phyloP scores from a whole-genome alignment of 768 basidiomycete genomes.

The Mycena haematopus region DNA sequence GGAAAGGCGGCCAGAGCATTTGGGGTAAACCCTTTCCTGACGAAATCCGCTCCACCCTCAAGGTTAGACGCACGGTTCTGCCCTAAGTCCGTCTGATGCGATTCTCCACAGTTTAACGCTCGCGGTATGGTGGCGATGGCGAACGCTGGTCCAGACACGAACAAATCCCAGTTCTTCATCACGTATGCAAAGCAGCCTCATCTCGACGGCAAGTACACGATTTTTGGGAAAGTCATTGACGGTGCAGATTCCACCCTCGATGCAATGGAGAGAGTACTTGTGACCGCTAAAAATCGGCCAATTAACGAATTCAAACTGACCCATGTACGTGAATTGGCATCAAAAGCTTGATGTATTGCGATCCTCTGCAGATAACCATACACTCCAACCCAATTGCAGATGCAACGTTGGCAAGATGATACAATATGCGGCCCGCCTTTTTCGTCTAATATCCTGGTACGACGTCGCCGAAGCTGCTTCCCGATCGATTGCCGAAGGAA shows the following conservation, averaged over 20 bases:
- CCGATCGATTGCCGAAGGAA: not conserved
- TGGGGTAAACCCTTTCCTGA: constrained; percentile 94
- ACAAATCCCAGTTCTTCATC: constrained; percentile 91
- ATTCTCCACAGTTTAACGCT: constrained; percentile 80
- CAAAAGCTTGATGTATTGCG: not conserved
- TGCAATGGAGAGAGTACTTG: constrained; percentile 90
- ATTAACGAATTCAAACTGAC: constrained; percentile 83
- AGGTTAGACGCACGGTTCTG: constrained; percentile 54
- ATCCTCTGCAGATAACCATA: constrained; percentile 67
- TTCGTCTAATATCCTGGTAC: not conserved
- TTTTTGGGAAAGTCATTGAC: constrained; percentile 98
- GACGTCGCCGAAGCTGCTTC: not conserved
- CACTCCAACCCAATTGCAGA: constrained; percentile 97
- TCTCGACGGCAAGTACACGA: constrained; percentile 93
- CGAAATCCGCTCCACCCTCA: constrained; percentile 92
- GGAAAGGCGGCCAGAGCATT: constrained; percentile 96
- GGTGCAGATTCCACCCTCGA: constrained; percentile 94
- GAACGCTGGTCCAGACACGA: constrained; percentile 92
- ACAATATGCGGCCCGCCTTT: too few species aligned
- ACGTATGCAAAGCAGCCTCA: constrained; percentile 93
- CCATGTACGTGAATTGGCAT: constrained; percentile 73
- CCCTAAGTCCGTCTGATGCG: constrained; percentile 27
- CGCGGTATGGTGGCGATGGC: constrained; percentile 98
- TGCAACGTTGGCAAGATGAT: constrained; percentile 52
- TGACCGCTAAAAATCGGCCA: constrained; percentile 90